Evolutionary conservation across 2,329 filamentous ascomycete species (phyloP).

Genomic region (Parascedosporium putredinis): DNA sequence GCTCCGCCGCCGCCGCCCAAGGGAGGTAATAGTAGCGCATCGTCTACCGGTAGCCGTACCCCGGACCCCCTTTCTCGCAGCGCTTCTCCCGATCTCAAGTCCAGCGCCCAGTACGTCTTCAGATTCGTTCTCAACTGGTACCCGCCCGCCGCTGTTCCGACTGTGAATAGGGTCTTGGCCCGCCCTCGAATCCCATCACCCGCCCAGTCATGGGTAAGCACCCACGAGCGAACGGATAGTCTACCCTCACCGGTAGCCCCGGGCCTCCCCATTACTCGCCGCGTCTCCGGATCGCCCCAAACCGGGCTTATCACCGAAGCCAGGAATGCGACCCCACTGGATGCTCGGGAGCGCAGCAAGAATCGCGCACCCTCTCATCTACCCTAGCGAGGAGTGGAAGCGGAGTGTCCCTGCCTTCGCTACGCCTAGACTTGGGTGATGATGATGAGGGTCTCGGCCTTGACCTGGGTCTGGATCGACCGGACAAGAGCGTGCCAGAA

Average conservation of each 20-base stretch:
- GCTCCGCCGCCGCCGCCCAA: constrained; percentile 21
- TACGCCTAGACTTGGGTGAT: neutral
- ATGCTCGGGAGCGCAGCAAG: constrained; percentile 19
- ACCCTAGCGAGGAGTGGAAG: neutral
- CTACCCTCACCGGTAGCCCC: constrained; percentile 24
- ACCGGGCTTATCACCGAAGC: constrained; percentile 39
- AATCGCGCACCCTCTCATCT: constrained; percentile 12
- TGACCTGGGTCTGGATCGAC: neutral
- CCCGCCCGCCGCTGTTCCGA: constrained; percentile 38
- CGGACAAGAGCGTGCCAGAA: neutral
- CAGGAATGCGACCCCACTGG: constrained; percentile 34
- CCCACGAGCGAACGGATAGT: constrained; percentile 27
- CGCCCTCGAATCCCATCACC: constrained; percentile 60
- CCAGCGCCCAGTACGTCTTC: constrained; percentile 54
- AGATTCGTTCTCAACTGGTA: constrained; percentile 65
- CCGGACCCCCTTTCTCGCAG: neutral
- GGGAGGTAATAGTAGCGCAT: constrained; percentile 12
- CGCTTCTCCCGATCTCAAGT: constrained; percentile 44
- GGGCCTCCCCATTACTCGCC: constrained; percentile 32
- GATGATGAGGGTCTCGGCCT: neutral
- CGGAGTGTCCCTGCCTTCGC: neutral
- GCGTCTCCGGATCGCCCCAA: constrained; percentile 34
- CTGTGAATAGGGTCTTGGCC: constrained; percentile 51
- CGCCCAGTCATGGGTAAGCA: constrained; percentile 53
- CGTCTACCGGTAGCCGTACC: neutral